Evolutionary conservation across 345 rosid genomes (phyloP).

Genomic region (Moringa oleifera): DNA sequence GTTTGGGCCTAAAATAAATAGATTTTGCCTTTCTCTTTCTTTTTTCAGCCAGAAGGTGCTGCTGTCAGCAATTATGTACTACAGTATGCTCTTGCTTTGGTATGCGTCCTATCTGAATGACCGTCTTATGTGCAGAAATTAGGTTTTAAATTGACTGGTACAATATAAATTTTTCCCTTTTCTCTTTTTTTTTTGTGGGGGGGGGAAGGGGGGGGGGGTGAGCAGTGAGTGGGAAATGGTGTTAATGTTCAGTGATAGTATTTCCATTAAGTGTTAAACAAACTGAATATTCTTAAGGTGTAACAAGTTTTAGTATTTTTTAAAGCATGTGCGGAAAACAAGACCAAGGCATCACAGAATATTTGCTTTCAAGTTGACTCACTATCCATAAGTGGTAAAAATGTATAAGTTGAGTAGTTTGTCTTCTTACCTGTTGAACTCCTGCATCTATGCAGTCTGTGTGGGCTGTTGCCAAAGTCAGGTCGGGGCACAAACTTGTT

Average conservation of each 20-base stretch:
- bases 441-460: background rate
- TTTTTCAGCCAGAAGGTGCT: slow-evolving; percentile 94
- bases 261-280: background rate
- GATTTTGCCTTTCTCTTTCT: slow-evolving; percentile 2
- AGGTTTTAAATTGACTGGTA: slow-evolving; percentile 1
- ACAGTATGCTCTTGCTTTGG: slow-evolving; percentile 97
- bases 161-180: no score
- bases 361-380: background rate
- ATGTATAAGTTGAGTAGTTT: background rate
- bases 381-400: background rate
- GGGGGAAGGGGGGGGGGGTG: no score
- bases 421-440: background rate
- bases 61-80: slow-evolving; percentile 78
- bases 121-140: slow-evolving; percentile 4
- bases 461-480: background rate
- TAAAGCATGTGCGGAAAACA: background rate
- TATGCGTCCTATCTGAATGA: slow-evolving; percentile 20
- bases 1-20: slow-evolving; percentile 10
- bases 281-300: slow-evolving; percentile 1
- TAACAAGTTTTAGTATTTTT: background rate
- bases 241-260: no score
- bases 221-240: no score
- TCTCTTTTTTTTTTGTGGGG: no score
- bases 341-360: no score
- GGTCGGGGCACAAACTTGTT: no score